Evolutionary conservation across 1,284 basidiomycete genomes (phyloP), one percentile per base, ranked within the genome.

Genomic region (Tilletia setariae): DNA sequence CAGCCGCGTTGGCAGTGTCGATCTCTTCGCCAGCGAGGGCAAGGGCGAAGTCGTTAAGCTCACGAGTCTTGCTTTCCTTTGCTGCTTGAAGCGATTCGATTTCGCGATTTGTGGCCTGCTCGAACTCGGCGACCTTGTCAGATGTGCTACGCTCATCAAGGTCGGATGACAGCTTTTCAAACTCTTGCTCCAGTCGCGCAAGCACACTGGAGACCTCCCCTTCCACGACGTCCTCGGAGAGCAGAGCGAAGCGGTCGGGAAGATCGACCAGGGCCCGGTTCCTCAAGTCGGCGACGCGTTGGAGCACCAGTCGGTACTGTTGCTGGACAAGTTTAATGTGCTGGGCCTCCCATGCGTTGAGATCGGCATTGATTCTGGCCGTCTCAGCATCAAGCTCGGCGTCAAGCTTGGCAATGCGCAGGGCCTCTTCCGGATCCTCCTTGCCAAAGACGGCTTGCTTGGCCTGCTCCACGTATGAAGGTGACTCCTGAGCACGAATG

Each of bases 141-240:
- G 30, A 13, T 2, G 56, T 61, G 28, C 28, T 32, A 16, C 56
- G 32, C 61, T 72, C 69, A 30, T 62, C 64, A 19, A 62, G 61
- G 7, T 66, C 62, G 40, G 61, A 56, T 23, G 66, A 53, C 47
- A 79, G 46, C 72, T 79, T 79, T 56, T 74, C 67, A 23, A 71
- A 65, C 11, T 72, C 71, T 16, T 72, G 66, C 43, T 78, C 75
- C 64, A 79, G 65, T 13, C 74, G 73, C 63, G 65, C 72, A 42
- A 79, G 72, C 53, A 72, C 67, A 30, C 68, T 65, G 2, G 72
- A 72, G 9, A 78, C 77, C 46, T 76, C 71, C 61, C 75, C 75
- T 47, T 79, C 75, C 44, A 76, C 76, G n/a, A 75, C 74, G 8
- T 69, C 72, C 67, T 79, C 75, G 43, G 74, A 74, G 61, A 78